Evolutionary conservation across 2,329 filamentous ascomycete genomes (phyloP).

Genomic region (Lasiodiplodia theobromae): DNA sequence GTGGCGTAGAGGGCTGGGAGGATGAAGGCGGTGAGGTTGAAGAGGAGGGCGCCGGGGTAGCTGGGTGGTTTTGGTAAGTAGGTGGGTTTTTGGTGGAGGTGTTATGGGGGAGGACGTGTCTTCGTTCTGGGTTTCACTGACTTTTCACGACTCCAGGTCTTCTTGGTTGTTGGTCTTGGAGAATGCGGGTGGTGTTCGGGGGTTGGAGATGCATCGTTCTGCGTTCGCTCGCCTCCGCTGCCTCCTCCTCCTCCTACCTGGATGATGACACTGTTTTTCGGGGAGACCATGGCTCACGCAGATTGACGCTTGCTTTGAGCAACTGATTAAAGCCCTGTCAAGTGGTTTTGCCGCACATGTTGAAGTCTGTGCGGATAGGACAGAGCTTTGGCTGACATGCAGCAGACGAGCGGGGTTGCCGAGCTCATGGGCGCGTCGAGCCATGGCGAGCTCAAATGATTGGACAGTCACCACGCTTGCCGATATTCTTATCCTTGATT

Average conservation of each 20-base stretch:
- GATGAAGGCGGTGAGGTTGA: conserved; percentile 69
- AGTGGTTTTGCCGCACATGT: not conserved
- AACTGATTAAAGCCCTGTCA: not conserved
- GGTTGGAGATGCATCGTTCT: too few species aligned
- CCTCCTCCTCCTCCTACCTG: not conserved
- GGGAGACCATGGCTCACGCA: not conserved
- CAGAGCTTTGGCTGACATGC: not conserved
- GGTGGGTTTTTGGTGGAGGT: too few species aligned
- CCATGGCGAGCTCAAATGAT: too few species aligned
- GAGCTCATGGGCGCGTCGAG: too few species aligned
- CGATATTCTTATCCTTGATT: not conserved
- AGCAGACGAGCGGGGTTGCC: not conserved
- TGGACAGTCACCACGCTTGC: not conserved
- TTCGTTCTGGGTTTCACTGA: too few species aligned
- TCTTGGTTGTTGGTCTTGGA: too few species aligned
- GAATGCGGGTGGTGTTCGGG: too few species aligned
- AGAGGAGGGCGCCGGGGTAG: conserved; percentile 65
- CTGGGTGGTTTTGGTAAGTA: not conserved
- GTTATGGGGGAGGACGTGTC: too few species aligned
- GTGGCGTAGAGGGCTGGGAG: conserved; percentile 73
- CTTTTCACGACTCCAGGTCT: too few species aligned
- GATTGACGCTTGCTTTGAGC: not conserved
- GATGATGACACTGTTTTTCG: not conserved
- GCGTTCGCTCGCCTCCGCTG: not conserved
- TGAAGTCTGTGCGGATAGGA: not conserved